Percentiles rank a stretch among this genome's conserved stretches.
Conservation (phyloP, 192 early-diverging fungal species). For the Umbelopsis isabellina region DNA sequence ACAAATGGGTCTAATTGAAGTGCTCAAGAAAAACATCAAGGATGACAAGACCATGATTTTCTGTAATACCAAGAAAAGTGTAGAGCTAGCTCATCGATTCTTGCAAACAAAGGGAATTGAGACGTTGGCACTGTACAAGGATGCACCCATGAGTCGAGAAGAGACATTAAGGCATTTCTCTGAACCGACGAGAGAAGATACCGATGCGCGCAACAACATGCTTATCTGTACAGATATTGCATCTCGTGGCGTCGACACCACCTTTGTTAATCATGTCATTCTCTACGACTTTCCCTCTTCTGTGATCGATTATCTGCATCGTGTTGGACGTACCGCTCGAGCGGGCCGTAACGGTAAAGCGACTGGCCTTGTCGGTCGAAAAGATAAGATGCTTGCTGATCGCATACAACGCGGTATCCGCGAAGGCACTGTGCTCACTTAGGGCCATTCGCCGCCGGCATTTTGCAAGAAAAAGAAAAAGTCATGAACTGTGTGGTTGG, state of each 20-base stretch:
- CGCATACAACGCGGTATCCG: conserved; percentile 62
- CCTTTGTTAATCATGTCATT: conserved; percentile 85
- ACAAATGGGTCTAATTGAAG: conserved; percentile 70
- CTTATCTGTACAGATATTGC: conserved; percentile 91
- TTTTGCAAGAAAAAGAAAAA: not conserved
- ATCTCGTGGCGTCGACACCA: conserved; percentile 88
- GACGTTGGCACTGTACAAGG: conserved; percentile 38
- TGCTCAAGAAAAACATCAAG: conserved; percentile 65
- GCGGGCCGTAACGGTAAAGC: conserved; percentile 79
- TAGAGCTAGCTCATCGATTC: conserved; percentile 57
- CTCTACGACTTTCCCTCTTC: conserved; percentile 91
- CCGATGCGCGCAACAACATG: conserved; percentile 51
- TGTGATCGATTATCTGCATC: conserved; percentile 90
- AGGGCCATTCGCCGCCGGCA: not conserved
- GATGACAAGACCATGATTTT: conserved; percentile 79
- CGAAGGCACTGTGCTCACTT: conserved; percentile 56
- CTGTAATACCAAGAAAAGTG: conserved; percentile 76
- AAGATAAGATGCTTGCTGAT: conserved; percentile 69
- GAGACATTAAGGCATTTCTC: conserved; percentile 48
- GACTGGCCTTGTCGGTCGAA: conserved; percentile 77
- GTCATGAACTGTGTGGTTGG: not conserved
- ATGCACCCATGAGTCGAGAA: conserved; percentile 39
- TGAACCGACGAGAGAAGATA: conserved; percentile 1
- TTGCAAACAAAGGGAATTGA: conserved; percentile 50
- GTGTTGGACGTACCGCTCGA: conserved; percentile 89